Base-by-base conservation (phyloP, 2,329 filamentous ascomycete genomes). In the Calonectria pseudoturangicola region DNA sequence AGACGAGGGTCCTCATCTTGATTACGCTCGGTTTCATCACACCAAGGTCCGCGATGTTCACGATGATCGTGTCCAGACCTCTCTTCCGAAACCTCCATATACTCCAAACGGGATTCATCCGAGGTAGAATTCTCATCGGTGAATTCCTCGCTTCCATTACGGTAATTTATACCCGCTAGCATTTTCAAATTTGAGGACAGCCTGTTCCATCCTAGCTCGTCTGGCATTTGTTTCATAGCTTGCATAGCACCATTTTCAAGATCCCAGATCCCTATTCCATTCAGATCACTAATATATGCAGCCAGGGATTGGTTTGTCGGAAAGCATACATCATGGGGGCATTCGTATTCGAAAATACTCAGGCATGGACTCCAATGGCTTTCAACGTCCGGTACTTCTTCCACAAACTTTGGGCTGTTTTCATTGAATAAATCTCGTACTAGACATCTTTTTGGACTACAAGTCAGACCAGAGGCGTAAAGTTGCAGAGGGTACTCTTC, bases 271-370 rank as follows among this genome's bases (percentile, higher is more conserved):
- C 3, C 10, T 4, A 36, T 2, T 10, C 33, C 10, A 36, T 3
- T 5, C 2, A 3, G 1, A 2, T 10, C 1, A 9, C 2, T 10
- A 36, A 10, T 36, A 3, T n/a, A 2, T 9, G 7, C 4, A 21
- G 43, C 43, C 16, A 47, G 21, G 18, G 43, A 47, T 7, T 47
- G 43, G 16, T 21, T 47, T 47, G 43, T 47, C 7, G n/a, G 16
- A 21, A 47, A 47, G 7, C 2, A 13, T 7, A 47, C 6, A n/a
- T 9, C 10, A 0, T 18, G 21, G 8, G 6, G 0, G 2, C 6
- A 7, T 2, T n/a, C 4, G 18, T 18, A 21, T 47, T 47, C 43
- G 10, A 47, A 47, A 6, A 47, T 47, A n/a, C 18, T 2, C 3
- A 47, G 7, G 10, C 43, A 47, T n/a, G 43, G 18, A n/a, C 43